These are phyloP conservation scores for Rhizopus microsporus DNA, from an alignment of 371 early-diverging fungal species.

Conservation along the genomic window DNA sequence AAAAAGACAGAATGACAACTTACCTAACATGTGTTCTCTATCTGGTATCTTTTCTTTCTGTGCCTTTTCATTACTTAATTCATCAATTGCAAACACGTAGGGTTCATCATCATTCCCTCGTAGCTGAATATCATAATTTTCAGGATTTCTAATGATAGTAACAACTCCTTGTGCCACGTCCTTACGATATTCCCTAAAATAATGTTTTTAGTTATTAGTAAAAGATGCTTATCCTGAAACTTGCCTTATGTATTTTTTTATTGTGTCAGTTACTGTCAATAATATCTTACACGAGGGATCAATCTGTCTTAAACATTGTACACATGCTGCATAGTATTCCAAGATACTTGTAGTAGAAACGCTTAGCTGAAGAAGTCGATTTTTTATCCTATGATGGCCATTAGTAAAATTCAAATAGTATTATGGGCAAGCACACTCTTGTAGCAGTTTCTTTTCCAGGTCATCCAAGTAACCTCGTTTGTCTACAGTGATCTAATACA, in stretches of 20 bases:
- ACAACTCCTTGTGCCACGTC: slow-evolving; percentile 32
- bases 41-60: slow-evolving; percentile 7
- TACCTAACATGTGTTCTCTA: slow-evolving; percentile 29
- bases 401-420: neutral
- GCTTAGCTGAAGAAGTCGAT: slow-evolving; percentile 39
- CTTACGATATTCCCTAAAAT: slow-evolving; percentile 22
- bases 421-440: slow-evolving; percentile 23
- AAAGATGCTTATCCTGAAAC: neutral
- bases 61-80: slow-evolving; percentile 19
- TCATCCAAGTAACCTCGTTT: slow-evolving; percentile 17
- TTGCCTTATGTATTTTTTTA: slow-evolving; percentile 34
- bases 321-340: slow-evolving; percentile 35
- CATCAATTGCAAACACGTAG: slow-evolving; percentile 28
- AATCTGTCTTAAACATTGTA: slow-evolving; percentile 29
- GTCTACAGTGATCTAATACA: slow-evolving; percentile 18
- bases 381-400: slow-evolving; percentile 22
- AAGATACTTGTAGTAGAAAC: slow-evolving; percentile 36
- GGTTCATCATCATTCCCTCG: slow-evolving; percentile 10
- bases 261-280: slow-evolving; percentile 24
- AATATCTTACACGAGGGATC: slow-evolving; percentile 40
- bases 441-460: slow-evolving; percentile 21
- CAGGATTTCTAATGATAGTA: slow-evolving; percentile 26
- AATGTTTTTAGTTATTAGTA: neutral
- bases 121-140: slow-evolving; percentile 17
- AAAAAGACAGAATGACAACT: neutral